Base-by-base conservation (phyloP, 2,329 filamentous ascomycete genomes). In the Phaeoacremonium minimum region DNA sequence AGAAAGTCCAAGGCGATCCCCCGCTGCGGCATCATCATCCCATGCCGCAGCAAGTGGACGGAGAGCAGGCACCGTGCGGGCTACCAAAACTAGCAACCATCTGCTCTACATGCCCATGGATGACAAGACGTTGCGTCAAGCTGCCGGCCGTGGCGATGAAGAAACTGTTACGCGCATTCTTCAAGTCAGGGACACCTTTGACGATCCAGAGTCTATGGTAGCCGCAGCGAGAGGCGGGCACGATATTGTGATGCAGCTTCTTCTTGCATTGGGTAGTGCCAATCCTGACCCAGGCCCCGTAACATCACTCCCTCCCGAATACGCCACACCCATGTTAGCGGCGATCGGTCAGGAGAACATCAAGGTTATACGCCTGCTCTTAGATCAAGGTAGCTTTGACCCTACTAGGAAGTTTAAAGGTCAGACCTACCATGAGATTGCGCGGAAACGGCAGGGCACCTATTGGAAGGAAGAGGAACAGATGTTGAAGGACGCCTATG, bases 161-260 rank as follows among this genome's bases (percentile, higher is more conserved):
- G 75, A 80, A 50, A 80, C 75, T 7, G 77, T 80, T 17, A 75
- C 68, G 20, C 69, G 75, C 31, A 76, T 83, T 37, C 52, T 83
- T 15, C 73, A 80, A 46, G 77, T 83, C 16, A 75, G 75, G 45
- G 74, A 77, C 19, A 67, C 66, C 9, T 76, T 71, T 40, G 74
- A 82, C 44, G 91, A 97, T 55, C 81, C 90, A 1, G 85, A 90
- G 46, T 87, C 89, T 31, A 81, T 96, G 60, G 88, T 95, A 37
- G 88, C 87, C 37, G 93, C 93, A 15, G 90, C 93, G 18, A 84
- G 88, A 60, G 93, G 90, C 39, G 93, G 93, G 2, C 91, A 98
- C 53, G 83, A 90, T 49, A 79, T 91, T 39, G 85, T 95, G 16
- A 79, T 95, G 43, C 87, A 90, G 52, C 75, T 95, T 18, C 61